Evolutionary conservation across 179 eudicot species (phyloP), one percentile per base, ranked within the genome.

Genomic region (Beta corolliflora): DNA sequence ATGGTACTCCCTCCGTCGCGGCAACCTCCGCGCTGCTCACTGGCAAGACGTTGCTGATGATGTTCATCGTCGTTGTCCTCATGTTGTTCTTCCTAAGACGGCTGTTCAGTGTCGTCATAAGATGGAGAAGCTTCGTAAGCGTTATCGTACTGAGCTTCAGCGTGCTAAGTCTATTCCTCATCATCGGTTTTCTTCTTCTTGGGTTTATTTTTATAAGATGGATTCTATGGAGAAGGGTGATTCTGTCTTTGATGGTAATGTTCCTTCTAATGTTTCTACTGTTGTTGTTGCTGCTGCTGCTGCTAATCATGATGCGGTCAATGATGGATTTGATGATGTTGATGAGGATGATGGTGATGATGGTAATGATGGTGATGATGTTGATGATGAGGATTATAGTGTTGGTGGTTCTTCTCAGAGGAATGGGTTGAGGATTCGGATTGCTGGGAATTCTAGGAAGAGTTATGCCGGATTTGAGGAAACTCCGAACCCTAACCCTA

Each of bases 111-210:
- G 98, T 83, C 95, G 98, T 31, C 98, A 95, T 71, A 95, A 95
- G 89, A 95, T 95, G 98, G 98, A 95, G 91, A 93, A 95, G 91
- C 93, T 95, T 45, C 92, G 98, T 1, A 93, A 95, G 45, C 89
- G 99, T 0, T 94, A 95, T 78, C 90, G 99, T 1, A 73, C 93
- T 3, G 98, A 93, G 81, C 85, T 90, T 9, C 93, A 87, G 15
- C 89, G 98, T 5, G 89, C 91, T 44, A 66, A 81, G 8, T 80
- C 90, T 0, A 71, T 82, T 66, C 90, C 93, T n/a, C 85, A 84
- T 25, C 89, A 86, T 46, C 83, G 92, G 2, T 88, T 83, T 60
- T 71, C 82, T 0, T 93, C 97, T 18, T 81, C 95, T 7, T 95
- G 99, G 99, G 83, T 85, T 13, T 91, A 93, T 75, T 95, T 92